Evolutionary conservation across 176 grass and related monocot genomes (phyloP).

Genomic region (Guadua angustifolia): DNA sequence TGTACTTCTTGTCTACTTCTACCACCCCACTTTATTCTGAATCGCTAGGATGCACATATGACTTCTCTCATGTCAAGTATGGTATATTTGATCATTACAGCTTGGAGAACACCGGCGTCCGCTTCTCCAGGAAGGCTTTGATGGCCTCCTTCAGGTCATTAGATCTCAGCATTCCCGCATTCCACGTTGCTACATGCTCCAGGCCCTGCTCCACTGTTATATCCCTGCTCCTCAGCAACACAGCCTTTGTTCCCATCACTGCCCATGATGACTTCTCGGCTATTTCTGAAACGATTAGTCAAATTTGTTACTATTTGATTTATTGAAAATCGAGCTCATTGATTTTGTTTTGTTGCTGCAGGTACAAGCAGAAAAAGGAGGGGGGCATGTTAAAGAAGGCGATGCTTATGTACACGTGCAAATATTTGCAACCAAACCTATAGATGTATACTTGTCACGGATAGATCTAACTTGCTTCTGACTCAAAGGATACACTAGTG

Average conservation of each 20-base stretch:
- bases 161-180: constrained; percentile 73
- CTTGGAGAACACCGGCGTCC: constrained; percentile 85
- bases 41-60: not conserved
- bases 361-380: not conserved
- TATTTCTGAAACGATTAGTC: constrained; percentile 57
- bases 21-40: constrained; percentile 22
- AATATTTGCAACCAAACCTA: not conserved
- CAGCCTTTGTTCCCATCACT: constrained; percentile 84
- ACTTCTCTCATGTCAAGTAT: not conserved
- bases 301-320: not conserved
- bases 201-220: constrained; percentile 82
- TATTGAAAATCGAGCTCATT: not conserved
- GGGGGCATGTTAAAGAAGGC: not conserved
- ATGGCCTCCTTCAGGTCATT: constrained; percentile 85
- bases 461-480: not conserved
- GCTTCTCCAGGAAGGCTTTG: constrained; percentile 60
- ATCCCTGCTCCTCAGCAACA: constrained; percentile 83
- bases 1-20: not conserved
- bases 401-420: not conserved
- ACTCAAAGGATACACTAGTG: not conserved
- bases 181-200: constrained; percentile 90
- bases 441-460: not conserved
- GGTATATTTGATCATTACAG: constrained; percentile 50
- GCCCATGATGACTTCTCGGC: constrained; percentile 75
- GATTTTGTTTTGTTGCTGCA: not conserved